These are phyloP conservation scores for Agaricus bisporus DNA, from an alignment of 768 basidiomycete genomes.

Conservation along the genomic window DNA sequence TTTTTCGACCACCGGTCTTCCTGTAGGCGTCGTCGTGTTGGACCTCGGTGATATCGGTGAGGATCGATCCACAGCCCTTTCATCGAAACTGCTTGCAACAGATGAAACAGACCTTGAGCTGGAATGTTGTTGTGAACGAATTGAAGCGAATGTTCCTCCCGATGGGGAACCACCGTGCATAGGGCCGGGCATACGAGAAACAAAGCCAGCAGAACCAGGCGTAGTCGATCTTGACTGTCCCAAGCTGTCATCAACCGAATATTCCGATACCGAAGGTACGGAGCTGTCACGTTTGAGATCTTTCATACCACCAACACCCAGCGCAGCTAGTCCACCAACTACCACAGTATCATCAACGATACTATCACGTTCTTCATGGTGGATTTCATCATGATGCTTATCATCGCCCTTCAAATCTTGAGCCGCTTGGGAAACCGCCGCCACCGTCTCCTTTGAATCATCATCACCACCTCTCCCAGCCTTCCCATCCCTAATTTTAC, in stretches of 20 bases:
- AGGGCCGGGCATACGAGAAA: conserved; percentile 15
- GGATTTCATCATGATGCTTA: not conserved
- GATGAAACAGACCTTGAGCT: not conserved
- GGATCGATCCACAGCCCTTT: conserved; percentile 1
- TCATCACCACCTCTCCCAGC: conserved; percentile 31
- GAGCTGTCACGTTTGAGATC: conserved; percentile 21
- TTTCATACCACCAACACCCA: not conserved
- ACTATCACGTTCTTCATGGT: not conserved
- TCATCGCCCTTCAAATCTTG: not conserved
- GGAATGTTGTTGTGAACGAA: conserved; percentile 4
- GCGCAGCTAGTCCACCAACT: conserved; percentile 2
- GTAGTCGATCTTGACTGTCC: conserved; percentile 36
- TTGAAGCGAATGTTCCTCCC: conserved; percentile 8
- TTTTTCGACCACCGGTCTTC: conserved; percentile 14
- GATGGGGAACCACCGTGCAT: conserved; percentile 1
- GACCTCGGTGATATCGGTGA: conserved; percentile 3
- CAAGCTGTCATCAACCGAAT: conserved; percentile 44
- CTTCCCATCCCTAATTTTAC: conserved; percentile 66
- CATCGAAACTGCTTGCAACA: not conserved
- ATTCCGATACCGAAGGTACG: conserved; percentile 38
- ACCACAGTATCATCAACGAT: not conserved
- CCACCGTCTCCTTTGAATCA: conserved; percentile 10
- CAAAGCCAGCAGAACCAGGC: conserved; percentile 30
- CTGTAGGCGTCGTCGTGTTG: conserved; percentile 32
- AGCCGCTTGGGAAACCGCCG: not conserved